Base-by-base conservation (phyloP, 306 rosid genomes). In the Cicer judaicum region DNA sequence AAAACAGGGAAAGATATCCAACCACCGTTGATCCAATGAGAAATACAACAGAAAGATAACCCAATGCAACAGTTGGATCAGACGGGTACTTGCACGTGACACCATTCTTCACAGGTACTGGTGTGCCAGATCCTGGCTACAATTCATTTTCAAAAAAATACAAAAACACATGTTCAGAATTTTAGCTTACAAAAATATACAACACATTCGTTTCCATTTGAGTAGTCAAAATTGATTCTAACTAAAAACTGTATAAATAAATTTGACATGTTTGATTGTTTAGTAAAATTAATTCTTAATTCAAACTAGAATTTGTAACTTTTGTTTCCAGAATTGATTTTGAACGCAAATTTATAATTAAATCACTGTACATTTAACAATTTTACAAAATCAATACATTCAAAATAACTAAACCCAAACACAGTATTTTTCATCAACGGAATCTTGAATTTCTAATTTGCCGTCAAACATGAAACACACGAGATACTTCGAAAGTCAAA, bases 91-190 rank as follows among this genome's bases (percentile, higher is more conserved):
- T 80, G 89, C 98, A 92, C 38, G 76, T 86, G 1, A 90, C 88
- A 55, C 86, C 84, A 63, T 66, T 87, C 67, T 86, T 83, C 36
- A 79, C 77, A 0, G 63, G 1, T 29, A 87, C 69, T 3, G 94
- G 87, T 5, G 70, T 88, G 59, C 98, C 98, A 46, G 94, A n/a
- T 56, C 88, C 87, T 71, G 96, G 96, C 94, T 92, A 87, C 61
- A 50, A 65, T 54, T 7, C 3, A 13, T 29, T 61, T 8, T 1
- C 4, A 36, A 24, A 24, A 24, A 24, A 6, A 69, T 39, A 73
- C 52, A 21, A n/a, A 38, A 13, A 15, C 36, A 50, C 12, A 41
- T 6, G 24, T 7, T 66, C 41, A 66, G 57, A 50, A n/a, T 49
- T 16, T 9, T 19, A 19, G 21, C 21, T 19, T 19, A 18, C 41